Base-by-base conservation (phyloP, 2,329 filamentous ascomycete species). In the Neopestalotiopsis sp. region DNA sequence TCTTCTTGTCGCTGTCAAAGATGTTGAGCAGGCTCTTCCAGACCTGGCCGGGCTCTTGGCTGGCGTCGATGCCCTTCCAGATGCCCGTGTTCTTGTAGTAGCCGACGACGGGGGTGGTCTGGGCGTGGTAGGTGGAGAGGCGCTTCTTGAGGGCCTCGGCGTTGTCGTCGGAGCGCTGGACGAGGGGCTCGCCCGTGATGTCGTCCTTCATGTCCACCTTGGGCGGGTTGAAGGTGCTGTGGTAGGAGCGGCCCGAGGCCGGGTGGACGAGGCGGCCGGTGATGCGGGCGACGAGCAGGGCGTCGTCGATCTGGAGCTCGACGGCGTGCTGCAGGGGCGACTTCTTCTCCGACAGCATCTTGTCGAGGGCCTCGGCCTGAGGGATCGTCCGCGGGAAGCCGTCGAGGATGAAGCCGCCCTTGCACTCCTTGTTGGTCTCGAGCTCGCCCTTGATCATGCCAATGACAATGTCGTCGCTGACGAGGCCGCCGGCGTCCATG, bases 361-460 rank as follows among this genome's bases (percentile, higher is more conserved):
- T 87, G 83, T 99, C 96, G 78, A 99, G 92, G 78, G 95, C 91
- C 86, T 98, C 91, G 71, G 96, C 96, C 84, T 99, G 96, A 69
- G 94, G 90, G 66, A 99, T 95, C 69, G 96, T 99, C 78, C 96
- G 94, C 69, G 96, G 96, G 89, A 99, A 99, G 74, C 96, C 96
- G 81, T 99, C 96, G 76, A 99, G 93, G 79, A 99, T 99, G 88
- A 99, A 99, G 76, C 96, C 96, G 84, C 95, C 95, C 86, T 93
- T 93, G 90, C 96, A 99, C 85, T 99, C 95, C 78, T 89, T 84
- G 87, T 99, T 99, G 84, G 88, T 92, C 78, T 97, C 93, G 65
- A 99, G 89, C 88, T 99, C 95, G 81, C 92, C 93, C 90, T 96
- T 95, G 87, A 99, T 99, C 96, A 99, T 99, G 84, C 95, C 94